Base-by-base conservation (phyloP, 768 basidiomycete species). In the Hortiboletus campestris region DNA sequence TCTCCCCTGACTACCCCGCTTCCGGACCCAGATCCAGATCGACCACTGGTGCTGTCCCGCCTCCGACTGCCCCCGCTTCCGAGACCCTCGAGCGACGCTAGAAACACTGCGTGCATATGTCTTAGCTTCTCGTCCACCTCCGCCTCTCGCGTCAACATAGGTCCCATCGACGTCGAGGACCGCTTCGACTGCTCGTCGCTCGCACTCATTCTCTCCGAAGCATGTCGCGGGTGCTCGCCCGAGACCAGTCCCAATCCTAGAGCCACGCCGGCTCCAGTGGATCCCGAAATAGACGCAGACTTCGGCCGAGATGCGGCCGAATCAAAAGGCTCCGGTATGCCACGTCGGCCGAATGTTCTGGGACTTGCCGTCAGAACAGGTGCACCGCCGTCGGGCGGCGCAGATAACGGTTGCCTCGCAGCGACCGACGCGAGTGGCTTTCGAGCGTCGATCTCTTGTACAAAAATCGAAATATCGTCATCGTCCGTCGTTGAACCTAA, bases 381-480 rank as follows among this genome's bases (percentile, higher is more conserved):
- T 3, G 28, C 8, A 28, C 52, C 17, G 4, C n/a, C 20, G 2
- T 58, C 58, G 2, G 54, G 32, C 2, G 55, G 34, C 1, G 12
- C 25, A 11, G 59, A 44, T 17, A 43, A 29, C 8, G 63, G 55
- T 34, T 53, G 61, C 34, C 66, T 56, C 25, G 63, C 60, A 25
- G 51, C 53, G n/a, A 46, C 61, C 7, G 54, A 64, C 35, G 63
- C 61, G 9, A 91, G 74, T 4, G 89, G 88, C 63, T 84, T 85
- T 25, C 86, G 78, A 25, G 80, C 74, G 61, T 89, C 89, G 47
- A 89, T 89, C 45, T 90, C 86, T 63, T 86, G 84, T 40, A 91
- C 85, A 62, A 91, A 91, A 13, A 80, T 75, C 6, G 88, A 89
- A 29, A 91, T 83, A 48, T 90, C 89, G 60, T 89, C 88, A 61